Percentiles rank a stretch among this genome's conserved stretches.
These are phyloP conservation scores for Aspergillus piperis DNA, from an alignment of 2,329 filamentous ascomycete genomes.

Conservation along the genomic window DNA sequence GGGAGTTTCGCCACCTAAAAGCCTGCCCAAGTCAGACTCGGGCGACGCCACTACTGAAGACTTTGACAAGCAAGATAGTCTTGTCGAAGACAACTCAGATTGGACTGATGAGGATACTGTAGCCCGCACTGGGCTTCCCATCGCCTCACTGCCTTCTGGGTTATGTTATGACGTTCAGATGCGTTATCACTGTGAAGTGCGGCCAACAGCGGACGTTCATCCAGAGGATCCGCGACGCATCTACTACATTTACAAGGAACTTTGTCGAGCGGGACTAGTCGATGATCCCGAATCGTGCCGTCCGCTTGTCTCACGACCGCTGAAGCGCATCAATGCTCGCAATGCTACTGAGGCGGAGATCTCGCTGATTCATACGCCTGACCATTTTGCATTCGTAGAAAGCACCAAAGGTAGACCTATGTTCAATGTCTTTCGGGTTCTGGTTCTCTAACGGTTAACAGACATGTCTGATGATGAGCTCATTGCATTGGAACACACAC, in stretches of 20 bases:
- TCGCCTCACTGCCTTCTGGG: constrained; percentile 65
- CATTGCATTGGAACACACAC: constrained; percentile 66
- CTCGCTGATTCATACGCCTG: constrained; percentile 72
- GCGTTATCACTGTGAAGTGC: constrained; percentile 89
- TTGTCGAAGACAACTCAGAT: constrained; percentile 44
- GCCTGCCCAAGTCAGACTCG: constrained; percentile 29
- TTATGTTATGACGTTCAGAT: constrained; percentile 92
- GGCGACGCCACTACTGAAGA: constrained; percentile 25
- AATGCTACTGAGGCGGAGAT: constrained; percentile 79
- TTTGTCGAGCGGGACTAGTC: constrained; percentile 78
- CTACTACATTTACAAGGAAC: constrained; percentile 86
- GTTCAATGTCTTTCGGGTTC: neutral
- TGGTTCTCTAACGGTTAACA: constrained; percentile 32
- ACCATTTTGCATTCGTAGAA: constrained; percentile 78
- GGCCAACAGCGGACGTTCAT: constrained; percentile 70
- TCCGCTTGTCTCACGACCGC: constrained; percentile 54
- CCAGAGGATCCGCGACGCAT: constrained; percentile 93
- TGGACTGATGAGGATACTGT: constrained; percentile 41
- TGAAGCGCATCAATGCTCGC: constrained; percentile 73
- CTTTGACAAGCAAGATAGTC: constrained; percentile 32
- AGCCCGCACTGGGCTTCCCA: constrained; percentile 45
- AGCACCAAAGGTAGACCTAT: constrained; percentile 48
- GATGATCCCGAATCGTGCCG: constrained; percentile 58
- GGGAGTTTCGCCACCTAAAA: constrained; percentile 23
- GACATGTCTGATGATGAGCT: constrained; percentile 61